Evolutionary conservation across 768 basidiomycete species (phyloP), one percentile per base, ranked within the genome.

Genomic region (Suillus bovinus): DNA sequence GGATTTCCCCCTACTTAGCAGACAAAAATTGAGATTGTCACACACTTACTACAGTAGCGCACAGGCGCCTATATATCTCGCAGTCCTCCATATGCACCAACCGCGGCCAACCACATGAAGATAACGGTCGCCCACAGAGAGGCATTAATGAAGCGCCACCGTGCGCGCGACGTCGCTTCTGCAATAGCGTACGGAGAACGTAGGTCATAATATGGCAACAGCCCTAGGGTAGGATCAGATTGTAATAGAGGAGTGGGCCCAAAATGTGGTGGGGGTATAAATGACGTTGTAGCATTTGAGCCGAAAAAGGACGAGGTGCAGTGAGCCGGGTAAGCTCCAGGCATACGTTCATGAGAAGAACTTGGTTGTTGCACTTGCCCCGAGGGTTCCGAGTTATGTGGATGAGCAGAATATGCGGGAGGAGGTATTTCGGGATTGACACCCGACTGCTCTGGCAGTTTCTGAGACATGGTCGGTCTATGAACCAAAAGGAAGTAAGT

Each of bases 181-280:
- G 71, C 70, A 3, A 79, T 56, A 47, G 81, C 74, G 62, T 80
- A 70, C 24, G 72, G 68, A 29, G 79, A 79, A 41, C 69, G 74
- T 10, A 77, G 80, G 66, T 83, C 82, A 67, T 82, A 79, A 77
- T 69, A 83, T 41, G 75, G 75, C 52, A 77, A 50, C 14, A 76
- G 50, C 29, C 71, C 72, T 50, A 80, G 67, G n/a, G 73, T 68
- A 58, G 74, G 67, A 61, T 76, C 70, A 46, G 74, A 72, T 59
- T 77, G 73, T 39, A 69, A 60, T 20, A 82, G 71, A 31, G 80
- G 80, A 29, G 80, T 81, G 1, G 81, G 80, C 16, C 80, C 80
- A 56, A 72, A 72, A 38, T 50, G 39, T 20, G 65, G 61, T 17
- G 71, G 68, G 20, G 66, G 58, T 39, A 61, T 54, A 57, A 68